Conservation (phyloP, 108 stramenopile species). For the Conticribra weissflogii region DNA sequence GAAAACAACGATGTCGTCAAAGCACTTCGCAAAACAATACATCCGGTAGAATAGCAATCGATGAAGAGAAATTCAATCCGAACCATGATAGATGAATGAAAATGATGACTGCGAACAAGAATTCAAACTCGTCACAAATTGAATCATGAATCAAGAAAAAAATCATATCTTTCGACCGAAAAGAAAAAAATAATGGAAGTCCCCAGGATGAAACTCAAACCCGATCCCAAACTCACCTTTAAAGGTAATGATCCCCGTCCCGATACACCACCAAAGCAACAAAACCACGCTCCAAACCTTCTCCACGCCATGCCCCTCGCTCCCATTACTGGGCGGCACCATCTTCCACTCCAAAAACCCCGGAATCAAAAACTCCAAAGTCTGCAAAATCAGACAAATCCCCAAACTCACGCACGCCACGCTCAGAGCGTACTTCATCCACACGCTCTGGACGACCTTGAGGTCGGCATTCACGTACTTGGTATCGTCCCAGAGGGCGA, state of each 20-base stretch:
- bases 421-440: slow-evolving; percentile 28
- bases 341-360: slow-evolving; percentile 27
- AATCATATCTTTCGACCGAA: not conserved
- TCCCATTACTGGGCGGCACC: slow-evolving; percentile 17
- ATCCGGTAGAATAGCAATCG: no score
- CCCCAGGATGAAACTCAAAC: no score
- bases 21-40: no score
- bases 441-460: not conserved
- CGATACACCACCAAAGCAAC: slow-evolving; percentile 49
- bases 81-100: no score
- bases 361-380: slow-evolving; percentile 38
- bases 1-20: no score
- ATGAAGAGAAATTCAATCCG: no score
- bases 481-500: slow-evolving; percentile 23
- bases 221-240: slow-evolving; percentile 32
- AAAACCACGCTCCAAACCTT: slow-evolving; percentile 38
- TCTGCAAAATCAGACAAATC: slow-evolving; percentile 42
- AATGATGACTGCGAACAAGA: no score
- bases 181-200: slow-evolving; percentile 3
- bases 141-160: no score
- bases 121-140: no score
- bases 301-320: slow-evolving; percentile 39
- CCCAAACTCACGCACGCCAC: slow-evolving; percentile 33
- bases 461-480: not conserved
- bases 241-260: slow-evolving; percentile 46